These are phyloP conservation scores for Stemphylium beticola DNA, from an alignment of 2,329 filamentous ascomycete species.

Conservation along the genomic window DNA sequence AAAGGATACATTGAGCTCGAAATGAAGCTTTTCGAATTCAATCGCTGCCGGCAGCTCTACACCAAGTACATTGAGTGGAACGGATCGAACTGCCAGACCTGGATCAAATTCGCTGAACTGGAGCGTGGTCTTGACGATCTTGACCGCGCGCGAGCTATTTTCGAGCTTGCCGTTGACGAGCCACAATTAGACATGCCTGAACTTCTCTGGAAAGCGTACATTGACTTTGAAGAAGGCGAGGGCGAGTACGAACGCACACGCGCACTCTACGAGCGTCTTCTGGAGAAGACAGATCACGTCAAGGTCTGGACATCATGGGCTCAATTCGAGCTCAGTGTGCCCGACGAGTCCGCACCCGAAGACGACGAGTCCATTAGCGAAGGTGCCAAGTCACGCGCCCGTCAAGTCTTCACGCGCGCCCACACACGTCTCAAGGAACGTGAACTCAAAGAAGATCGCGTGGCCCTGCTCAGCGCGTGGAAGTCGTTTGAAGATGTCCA, in stretches of 20 bases:
- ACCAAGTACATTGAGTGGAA: slow-evolving; percentile 96
- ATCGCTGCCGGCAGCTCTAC: slow-evolving; percentile 87
- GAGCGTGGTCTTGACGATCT: slow-evolving; percentile 90
- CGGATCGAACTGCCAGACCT: slow-evolving; percentile 85
- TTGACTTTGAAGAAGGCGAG: slow-evolving; percentile 97
- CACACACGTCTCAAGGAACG: slow-evolving; percentile 87
- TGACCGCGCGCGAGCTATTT: slow-evolving; percentile 87
- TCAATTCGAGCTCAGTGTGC: slow-evolving; percentile 96
- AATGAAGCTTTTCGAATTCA: slow-evolving; percentile 91
- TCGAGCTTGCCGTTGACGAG: slow-evolving; percentile 86
- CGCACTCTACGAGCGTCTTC: slow-evolving; percentile 83
- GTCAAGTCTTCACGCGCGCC: slow-evolving; percentile 83
- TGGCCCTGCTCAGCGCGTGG: slow-evolving; percentile 89
- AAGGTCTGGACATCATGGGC: slow-evolving; percentile 99
- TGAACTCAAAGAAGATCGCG: slow-evolving; percentile 91
- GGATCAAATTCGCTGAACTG: slow-evolving; percentile 95
- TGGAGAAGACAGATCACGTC: slow-evolving; percentile 96
- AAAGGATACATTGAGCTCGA: slow-evolving; percentile 92
- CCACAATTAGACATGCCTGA: slow-evolving; percentile 94
- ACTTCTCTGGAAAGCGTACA: slow-evolving; percentile 96
- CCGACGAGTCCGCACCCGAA: slow-evolving; percentile 69
- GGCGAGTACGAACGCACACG: slow-evolving; percentile 86
- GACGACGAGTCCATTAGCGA: slow-evolving; percentile 70
- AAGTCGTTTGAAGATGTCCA: slow-evolving; percentile 88
- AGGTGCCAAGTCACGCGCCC: slow-evolving; percentile 80